Percentiles rank a stretch among this genome's conserved stretches.
phyloP scores from a whole-genome alignment of 176 grass and related monocot species.

The Cenchrus americanus region DNA sequence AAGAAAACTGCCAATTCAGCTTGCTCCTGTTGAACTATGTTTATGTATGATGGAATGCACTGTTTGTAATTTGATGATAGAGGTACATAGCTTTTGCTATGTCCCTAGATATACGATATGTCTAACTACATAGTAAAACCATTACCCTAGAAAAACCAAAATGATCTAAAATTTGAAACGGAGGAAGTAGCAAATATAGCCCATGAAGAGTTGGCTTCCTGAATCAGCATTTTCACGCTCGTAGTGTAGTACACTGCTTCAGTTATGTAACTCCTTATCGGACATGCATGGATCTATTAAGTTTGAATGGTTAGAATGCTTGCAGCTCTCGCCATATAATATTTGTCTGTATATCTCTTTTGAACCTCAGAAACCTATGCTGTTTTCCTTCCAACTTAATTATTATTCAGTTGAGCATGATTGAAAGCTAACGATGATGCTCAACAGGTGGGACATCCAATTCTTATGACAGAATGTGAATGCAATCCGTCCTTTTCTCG shows the following conservation, averaged over 20 bases:
- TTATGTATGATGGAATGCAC: slow-evolving; percentile 30
- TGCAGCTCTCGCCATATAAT: not conserved
- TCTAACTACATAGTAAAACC: not conserved
- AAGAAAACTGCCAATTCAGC: slow-evolving; percentile 5
- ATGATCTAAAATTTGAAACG: too few species aligned
- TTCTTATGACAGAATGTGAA: slow-evolving; percentile 97
- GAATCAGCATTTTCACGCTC: not conserved
- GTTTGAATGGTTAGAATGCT: not conserved
- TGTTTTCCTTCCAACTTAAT: slow-evolving; percentile 11
- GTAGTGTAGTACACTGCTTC: not conserved
- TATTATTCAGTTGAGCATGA: slow-evolving; percentile 23
- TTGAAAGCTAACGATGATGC: slow-evolving; percentile 48
- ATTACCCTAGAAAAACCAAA: too few species aligned
- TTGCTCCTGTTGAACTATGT: not conserved
- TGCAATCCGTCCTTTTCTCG: slow-evolving; percentile 93
- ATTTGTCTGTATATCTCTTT: not conserved
- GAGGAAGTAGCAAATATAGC: not conserved
- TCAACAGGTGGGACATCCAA: slow-evolving; percentile 89
- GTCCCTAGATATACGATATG: not conserved
- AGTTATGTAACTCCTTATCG: not conserved
- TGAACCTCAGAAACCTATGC: slow-evolving; percentile 14
- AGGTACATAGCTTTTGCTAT: too few species aligned
- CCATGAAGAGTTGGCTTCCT: not conserved
- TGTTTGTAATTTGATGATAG: slow-evolving; percentile 10
- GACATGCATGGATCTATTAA: slow-evolving; percentile 1